A percentile compares a stretch with the other conserved stretches of the same genome.
Conservation (phyloP, 78 protist species). For the Pigoraptor vietnamica region DNA sequence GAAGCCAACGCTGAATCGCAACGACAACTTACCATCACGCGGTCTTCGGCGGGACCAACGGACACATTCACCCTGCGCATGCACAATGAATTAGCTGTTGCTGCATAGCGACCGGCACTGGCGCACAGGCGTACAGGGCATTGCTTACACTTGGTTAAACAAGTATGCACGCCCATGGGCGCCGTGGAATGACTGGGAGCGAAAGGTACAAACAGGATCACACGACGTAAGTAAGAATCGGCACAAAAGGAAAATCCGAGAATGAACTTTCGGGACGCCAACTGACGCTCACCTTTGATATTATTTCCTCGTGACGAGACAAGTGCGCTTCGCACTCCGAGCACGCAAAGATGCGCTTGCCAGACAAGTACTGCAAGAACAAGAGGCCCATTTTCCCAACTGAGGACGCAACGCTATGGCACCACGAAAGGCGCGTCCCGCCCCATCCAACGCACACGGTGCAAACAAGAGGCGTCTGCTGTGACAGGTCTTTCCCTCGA, state of each 20-base stretch:
- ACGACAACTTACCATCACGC: slow-evolving; percentile 29
- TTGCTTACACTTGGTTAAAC: slow-evolving; percentile 19
- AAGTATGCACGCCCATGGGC: slow-evolving; percentile 54
- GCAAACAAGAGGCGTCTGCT: no score
- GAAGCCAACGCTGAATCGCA: neutral
- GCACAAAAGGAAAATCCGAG: neutral
- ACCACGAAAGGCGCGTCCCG: no score
- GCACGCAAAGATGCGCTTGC: slow-evolving; percentile 32
- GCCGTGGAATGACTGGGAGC: slow-evolving; percentile 40
- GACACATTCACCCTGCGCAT: slow-evolving; percentile 26
- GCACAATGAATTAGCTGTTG: neutral
- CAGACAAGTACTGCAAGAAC: neutral
- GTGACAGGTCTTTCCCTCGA: no score
- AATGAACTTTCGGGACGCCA: neutral
- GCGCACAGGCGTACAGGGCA: neutral
- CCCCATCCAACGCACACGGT: neutral
- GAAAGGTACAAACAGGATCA: neutral
- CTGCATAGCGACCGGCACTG: neutral
- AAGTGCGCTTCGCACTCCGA: slow-evolving; percentile 42
- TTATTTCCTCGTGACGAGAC: slow-evolving; percentile 28
- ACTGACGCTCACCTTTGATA: slow-evolving; percentile 19
- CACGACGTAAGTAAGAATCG: neutral
- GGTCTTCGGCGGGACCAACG: slow-evolving; percentile 42
- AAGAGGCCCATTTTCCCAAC: neutral
- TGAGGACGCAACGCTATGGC: no score